Evolutionary conservation across 176 grass and related monocot genomes (phyloP).

Genomic region (Rhipidocladum racemiflorum): DNA sequence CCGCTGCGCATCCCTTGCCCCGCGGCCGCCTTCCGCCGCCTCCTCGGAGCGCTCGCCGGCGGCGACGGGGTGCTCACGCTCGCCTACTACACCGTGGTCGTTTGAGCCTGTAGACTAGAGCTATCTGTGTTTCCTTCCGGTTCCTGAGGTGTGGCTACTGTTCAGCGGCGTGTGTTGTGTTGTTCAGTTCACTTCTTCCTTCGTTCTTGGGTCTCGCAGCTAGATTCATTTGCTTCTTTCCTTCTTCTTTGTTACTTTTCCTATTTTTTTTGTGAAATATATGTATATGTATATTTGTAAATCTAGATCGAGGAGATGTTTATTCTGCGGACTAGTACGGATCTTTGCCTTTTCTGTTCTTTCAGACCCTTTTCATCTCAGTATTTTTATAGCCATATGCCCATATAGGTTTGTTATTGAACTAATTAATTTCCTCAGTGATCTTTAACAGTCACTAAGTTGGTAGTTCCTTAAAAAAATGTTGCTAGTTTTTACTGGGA

Average conservation of each 20-base stretch:
- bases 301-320: slow-evolving; percentile 33
- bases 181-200: not conserved
- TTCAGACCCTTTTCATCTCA: not conserved
- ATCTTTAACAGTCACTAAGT: not conserved
- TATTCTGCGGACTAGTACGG: not conserved
- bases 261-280: slow-evolving; percentile 32
- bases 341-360: not conserved
- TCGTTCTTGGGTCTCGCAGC: slow-evolving; percentile 10
- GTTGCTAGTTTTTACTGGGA: not conserved
- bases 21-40: slow-evolving; percentile 57
- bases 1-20: slow-evolving; percentile 83
- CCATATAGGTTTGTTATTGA: not conserved
- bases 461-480: no score
- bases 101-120: slow-evolving; percentile 17
- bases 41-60: slow-evolving; percentile 46
- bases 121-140: not conserved
- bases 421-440: not conserved
- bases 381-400: not conserved
- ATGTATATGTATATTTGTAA: slow-evolving; percentile 44
- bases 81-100: slow-evolving; percentile 32
- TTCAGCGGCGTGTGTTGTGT: not conserved
- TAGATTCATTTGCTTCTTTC: slow-evolving; percentile 28
- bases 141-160: slow-evolving; percentile 19
- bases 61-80: not conserved
- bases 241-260: not conserved